phyloP scores from a whole-genome alignment of 176 grass and related monocot genomes.

The Poa pratensis region DNA sequence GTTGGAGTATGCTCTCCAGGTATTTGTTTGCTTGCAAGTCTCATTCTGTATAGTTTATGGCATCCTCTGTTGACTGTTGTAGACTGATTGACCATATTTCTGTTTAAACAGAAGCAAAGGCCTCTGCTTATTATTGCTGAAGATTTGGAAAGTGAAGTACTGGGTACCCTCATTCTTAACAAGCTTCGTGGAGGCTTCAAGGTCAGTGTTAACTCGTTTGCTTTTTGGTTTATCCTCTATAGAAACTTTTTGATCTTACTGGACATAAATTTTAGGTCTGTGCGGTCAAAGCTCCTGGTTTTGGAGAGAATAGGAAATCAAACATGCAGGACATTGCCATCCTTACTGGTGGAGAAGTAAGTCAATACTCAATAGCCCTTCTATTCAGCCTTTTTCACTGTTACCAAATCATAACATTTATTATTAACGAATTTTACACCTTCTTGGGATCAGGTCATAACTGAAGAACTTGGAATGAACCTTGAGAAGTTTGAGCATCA shows the following conservation, averaged over 20 bases:
- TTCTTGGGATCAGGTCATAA: slow-evolving; percentile 51
- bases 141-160: slow-evolving; percentile 66
- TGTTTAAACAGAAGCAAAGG: slow-evolving; percentile 61
- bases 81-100: slow-evolving; percentile 26
- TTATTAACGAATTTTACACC: slow-evolving; percentile 4
- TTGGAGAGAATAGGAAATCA: slow-evolving; percentile 61
- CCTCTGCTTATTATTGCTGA: slow-evolving; percentile 62
- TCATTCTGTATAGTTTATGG: neutral
- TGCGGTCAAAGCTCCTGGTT: slow-evolving; percentile 58
- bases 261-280: slow-evolving; percentile 41
- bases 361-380: neutral
- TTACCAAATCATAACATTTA: slow-evolving; percentile 1
- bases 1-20: slow-evolving; percentile 62
- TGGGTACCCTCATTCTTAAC: slow-evolving; percentile 58
- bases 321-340: slow-evolving; percentile 57
- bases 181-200: slow-evolving; percentile 72
- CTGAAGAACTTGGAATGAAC: slow-evolving; percentile 69
- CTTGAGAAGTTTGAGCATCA: slow-evolving; percentile 74
- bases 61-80: neutral
- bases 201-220: slow-evolving; percentile 43
- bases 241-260: neutral
- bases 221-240: neutral
- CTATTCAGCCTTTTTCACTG: neutral
- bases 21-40: slow-evolving; percentile 24
- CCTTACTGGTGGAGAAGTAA: slow-evolving; percentile 60